A percentile compares a stretch with the other conserved stretches of the same genome.
Evolutionary conservation across 2,329 filamentous ascomycete species (phyloP).

Genomic region (Aaosphaeria arxii): DNA sequence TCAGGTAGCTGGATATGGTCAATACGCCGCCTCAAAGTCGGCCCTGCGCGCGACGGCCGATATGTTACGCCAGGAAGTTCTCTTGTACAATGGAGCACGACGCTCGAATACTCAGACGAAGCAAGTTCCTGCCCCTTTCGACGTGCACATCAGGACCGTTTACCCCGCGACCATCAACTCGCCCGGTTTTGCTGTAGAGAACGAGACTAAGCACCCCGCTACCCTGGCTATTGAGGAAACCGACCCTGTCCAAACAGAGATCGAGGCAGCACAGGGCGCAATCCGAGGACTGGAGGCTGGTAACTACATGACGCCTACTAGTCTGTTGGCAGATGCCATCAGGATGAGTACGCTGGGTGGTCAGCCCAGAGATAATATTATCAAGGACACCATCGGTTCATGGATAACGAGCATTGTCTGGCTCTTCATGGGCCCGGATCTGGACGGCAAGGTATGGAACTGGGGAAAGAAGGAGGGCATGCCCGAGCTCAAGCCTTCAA

Average conservation of each 20-base stretch:
- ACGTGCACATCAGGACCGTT: conserved; percentile 77
- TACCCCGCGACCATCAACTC: conserved; percentile 80
- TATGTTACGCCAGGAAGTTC: conserved; percentile 75
- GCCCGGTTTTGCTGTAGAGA: conserved; percentile 73
- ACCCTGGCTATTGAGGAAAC: conserved; percentile 76
- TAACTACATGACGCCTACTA: conserved; percentile 75
- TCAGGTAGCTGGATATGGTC: conserved; percentile 74
- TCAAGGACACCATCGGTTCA: conserved; percentile 54
- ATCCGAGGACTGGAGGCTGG: conserved; percentile 77
- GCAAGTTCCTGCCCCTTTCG: conserved; percentile 52
- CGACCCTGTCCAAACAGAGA: conserved; percentile 76
- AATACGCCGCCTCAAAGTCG: conserved; percentile 82
- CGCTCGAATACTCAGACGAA: conserved; percentile 18
- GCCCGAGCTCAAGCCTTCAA: conserved; percentile 5
- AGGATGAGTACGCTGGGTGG: conserved; percentile 56
- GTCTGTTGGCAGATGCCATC: conserved; percentile 69
- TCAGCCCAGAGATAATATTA: conserved; percentile 51
- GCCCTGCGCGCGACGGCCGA: conserved; percentile 83
- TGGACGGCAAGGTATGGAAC: conserved; percentile 55
- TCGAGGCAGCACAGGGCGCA: conserved; percentile 68
- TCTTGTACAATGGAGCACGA: conserved; percentile 73
- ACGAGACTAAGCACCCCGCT: conserved; percentile 73
- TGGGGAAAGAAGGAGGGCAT: conserved; percentile 57
- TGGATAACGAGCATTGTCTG: conserved; percentile 55
- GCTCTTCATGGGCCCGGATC: conserved; percentile 56